Conservation (phyloP, 163 green algal species). For the Chloromonas sp. region DNA sequence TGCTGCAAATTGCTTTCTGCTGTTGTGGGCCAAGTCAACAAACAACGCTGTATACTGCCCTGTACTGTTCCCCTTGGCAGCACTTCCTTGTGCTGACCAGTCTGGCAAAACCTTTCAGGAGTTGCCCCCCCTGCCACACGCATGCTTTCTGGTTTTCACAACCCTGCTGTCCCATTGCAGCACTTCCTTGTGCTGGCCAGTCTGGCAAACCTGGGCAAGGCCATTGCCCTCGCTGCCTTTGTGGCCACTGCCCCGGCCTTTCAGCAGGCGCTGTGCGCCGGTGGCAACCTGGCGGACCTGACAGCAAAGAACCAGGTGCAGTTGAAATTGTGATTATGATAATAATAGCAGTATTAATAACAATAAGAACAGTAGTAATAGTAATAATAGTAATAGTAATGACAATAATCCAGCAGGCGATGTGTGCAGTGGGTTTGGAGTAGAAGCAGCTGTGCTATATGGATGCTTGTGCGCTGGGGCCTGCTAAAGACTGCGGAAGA, state of each 20-base stretch:
- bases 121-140: too few relatives aligned
- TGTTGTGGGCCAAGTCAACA: too few relatives aligned
- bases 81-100: too few relatives aligned
- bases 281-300: constrained; percentile 88
- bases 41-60: too few relatives aligned
- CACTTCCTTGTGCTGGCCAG: constrained; percentile 86
- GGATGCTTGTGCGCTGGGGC: too few relatives aligned
- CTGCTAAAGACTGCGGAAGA: too few relatives aligned
- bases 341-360: neutral
- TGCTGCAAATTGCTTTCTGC: too few relatives aligned
- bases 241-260: constrained; percentile 75
- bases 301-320: constrained; percentile 81
- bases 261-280: constrained; percentile 69
- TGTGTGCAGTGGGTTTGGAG: too few relatives aligned
- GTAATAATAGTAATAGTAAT: neutral
- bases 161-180: constrained; percentile 4
- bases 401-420: neutral
- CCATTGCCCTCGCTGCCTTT: constrained; percentile 70
- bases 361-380: neutral
- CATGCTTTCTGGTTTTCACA: too few relatives aligned
- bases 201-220: constrained; percentile 86
- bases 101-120: too few relatives aligned
- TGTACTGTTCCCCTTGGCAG: too few relatives aligned
- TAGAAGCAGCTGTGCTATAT: too few relatives aligned
- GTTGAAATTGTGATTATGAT: neutral